phyloP scores from a whole-genome alignment of 345 rosid genomes.

The Dipteronia sinensis region DNA sequence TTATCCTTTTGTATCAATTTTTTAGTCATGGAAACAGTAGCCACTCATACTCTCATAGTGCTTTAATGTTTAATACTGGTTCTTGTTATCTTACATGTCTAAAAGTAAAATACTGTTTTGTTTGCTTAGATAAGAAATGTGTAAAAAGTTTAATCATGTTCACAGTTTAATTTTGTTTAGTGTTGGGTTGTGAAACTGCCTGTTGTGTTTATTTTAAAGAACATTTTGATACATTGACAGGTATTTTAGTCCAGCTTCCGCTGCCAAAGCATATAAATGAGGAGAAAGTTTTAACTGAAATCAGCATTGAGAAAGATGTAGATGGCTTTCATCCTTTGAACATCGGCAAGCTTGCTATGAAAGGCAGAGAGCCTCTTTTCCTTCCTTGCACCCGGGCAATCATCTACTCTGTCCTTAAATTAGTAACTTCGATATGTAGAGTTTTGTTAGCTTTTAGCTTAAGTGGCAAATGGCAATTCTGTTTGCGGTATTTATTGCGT shows the following conservation, averaged over 20 bases:
- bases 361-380: slow-evolving; percentile 92
- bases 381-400: slow-evolving; percentile 92
- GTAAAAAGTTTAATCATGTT: not conserved
- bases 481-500: not conserved
- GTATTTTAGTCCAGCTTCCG: slow-evolving; percentile 93
- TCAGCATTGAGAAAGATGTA: slow-evolving; percentile 80
- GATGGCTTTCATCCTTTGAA: slow-evolving; percentile 98
- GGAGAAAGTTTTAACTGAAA: slow-evolving; percentile 77
- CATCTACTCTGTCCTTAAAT: slow-evolving; percentile 13
- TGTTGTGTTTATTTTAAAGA: not conserved
- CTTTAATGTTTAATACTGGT: not conserved
- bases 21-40: not conserved
- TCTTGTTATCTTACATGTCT: not conserved
- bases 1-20: not conserved
- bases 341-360: slow-evolving; percentile 96
- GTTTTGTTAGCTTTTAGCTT: not conserved
- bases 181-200: not conserved
- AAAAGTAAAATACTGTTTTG: no score
- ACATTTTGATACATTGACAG: slow-evolving; percentile 37
- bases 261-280: slow-evolving; percentile 83
- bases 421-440: not conserved
- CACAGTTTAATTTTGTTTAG: not conserved
- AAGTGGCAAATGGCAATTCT: not conserved
- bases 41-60: not conserved
- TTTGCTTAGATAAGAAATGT: not conserved